phyloP scores from a whole-genome alignment of 345 rosid species.

The Passiflora organensis region DNA sequence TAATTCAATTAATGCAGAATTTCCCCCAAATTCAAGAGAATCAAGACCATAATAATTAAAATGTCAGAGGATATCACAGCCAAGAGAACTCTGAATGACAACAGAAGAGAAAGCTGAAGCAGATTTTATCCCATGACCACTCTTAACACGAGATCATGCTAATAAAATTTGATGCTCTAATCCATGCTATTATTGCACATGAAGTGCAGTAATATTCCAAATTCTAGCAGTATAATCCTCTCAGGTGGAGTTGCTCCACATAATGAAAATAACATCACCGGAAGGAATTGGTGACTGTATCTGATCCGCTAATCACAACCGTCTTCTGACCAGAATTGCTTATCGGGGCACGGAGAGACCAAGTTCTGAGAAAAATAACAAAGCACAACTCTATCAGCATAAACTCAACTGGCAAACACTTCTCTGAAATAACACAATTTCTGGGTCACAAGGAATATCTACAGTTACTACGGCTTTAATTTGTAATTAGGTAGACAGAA shows the following conservation, averaged over 20 bases:
- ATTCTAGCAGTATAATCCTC: constrained; percentile 6
- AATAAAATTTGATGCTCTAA: constrained; percentile 4
- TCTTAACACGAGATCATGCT: no score
- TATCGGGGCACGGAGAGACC: constrained; percentile 84
- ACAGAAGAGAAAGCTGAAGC: no score
- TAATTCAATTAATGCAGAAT: no score
- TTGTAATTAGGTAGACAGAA: no score
- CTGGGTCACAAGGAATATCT: no score
- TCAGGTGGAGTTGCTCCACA: background rate
- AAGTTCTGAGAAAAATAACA: constrained; percentile 45
- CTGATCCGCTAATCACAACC: constrained; percentile 9
- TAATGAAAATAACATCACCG: constrained; percentile 7
- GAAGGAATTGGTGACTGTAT: constrained; percentile 3
- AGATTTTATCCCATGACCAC: no score
- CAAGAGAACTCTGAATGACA: no score
- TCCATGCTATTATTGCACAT: background rate
- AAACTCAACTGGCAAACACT: background rate
- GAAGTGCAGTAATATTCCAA: constrained; percentile 5
- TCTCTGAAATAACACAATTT: no score
- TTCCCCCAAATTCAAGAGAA: no score
- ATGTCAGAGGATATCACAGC: no score
- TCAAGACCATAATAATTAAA: no score
- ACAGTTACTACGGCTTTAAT: no score
- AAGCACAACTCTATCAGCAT: constrained; percentile 6
- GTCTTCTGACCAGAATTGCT: constrained; percentile 15